A percentile compares a stretch with the other conserved stretches of the same genome.
Conservation (phyloP, 257 asterid species). For the Solanum habrochaites region DNA sequence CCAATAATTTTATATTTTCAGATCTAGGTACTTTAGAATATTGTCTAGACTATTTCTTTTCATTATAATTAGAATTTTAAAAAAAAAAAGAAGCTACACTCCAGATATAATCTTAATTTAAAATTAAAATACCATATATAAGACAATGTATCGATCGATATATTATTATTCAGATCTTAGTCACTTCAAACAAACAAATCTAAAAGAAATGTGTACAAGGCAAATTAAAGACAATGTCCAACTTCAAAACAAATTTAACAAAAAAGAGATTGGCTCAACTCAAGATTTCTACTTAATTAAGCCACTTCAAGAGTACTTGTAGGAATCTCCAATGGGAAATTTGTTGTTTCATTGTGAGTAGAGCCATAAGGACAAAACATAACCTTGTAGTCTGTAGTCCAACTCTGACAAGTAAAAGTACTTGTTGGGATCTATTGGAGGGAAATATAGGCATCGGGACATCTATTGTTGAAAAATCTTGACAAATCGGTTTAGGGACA, state of each 20-base stretch:
- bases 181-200: background rate
- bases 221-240: background rate
- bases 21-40: background rate
- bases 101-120: background rate
- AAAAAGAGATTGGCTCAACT: background rate
- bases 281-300: background rate
- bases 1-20: background rate
- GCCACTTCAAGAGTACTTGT: background rate
- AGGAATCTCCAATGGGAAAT: background rate
- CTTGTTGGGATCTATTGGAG: conserved; percentile 20
- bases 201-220: background rate
- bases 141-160: background rate
- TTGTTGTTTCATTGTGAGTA: background rate
- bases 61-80: background rate
- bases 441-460: conserved; percentile 35
- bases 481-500: conserved; percentile 23
- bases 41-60: background rate
- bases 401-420: conserved; percentile 8
- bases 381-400: conserved; percentile 13
- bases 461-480: conserved; percentile 29
- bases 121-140: background rate
- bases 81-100: too few relatives aligned
- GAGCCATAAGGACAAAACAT: conserved; percentile 18
- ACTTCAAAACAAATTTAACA: background rate
- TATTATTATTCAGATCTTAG: background rate